Evolutionary conservation across 2,329 filamentous ascomycete genomes (phyloP).

Genomic region (Aureobasidium mangrovei): DNA sequence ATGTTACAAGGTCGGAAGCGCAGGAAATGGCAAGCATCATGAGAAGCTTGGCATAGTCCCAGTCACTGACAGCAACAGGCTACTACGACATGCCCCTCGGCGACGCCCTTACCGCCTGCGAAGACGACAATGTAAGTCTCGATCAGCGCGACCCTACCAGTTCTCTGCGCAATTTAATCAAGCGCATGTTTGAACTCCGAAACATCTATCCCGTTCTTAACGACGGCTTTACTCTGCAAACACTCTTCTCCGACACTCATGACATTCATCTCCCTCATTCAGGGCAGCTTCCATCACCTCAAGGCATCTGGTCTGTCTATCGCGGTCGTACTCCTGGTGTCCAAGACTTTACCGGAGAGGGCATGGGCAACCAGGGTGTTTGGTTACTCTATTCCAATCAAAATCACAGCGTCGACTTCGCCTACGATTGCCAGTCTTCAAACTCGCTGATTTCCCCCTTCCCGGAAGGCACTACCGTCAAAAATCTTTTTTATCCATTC

Average conservation of each 20-base stretch:
- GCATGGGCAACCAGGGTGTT: conserved; percentile 30
- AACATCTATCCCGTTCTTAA: conserved; percentile 48
- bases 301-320: conserved; percentile 52
- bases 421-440: conserved; percentile 46
- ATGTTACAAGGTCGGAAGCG: conserved; percentile 49
- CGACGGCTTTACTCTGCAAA: conserved; percentile 48
- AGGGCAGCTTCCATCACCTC: conserved; percentile 44
- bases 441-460: conserved; percentile 50
- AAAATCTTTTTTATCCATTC: conserved; percentile 52
- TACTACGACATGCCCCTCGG: conserved; percentile 52
- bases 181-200: conserved; percentile 53
- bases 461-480: conserved; percentile 44
- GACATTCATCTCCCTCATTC: conserved; percentile 45
- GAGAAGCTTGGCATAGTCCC: too few relatives aligned
- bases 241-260: conserved; percentile 49
- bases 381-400: conserved; percentile 47
- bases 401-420: conserved; percentile 42
- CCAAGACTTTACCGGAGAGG: conserved; percentile 39
- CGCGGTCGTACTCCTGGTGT: conserved; percentile 40
- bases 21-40: conserved; percentile 28
- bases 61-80: too few relatives aligned
- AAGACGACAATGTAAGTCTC: conserved; percentile 47
- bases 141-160: conserved; percentile 56
- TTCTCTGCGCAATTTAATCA: conserved; percentile 52
- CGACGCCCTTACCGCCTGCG: conserved; percentile 45